These are phyloP conservation scores for Panicum miliaceum DNA, from an alignment of 176 grass and related monocot genomes.

Conservation along the genomic window DNA sequence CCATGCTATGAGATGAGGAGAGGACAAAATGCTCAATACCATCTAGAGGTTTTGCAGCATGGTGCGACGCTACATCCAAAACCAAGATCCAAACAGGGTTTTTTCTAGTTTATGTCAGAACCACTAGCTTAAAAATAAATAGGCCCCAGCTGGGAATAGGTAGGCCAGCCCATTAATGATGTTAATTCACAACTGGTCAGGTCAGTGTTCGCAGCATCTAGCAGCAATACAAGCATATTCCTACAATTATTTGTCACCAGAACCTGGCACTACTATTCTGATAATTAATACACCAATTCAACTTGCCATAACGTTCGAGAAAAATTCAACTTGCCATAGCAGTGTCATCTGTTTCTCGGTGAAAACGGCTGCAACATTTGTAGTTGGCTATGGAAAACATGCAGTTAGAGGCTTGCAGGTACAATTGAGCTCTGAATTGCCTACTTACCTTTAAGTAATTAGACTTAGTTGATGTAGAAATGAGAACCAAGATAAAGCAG, in stretches of 20 bases:
- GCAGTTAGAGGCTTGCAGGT: not conserved
- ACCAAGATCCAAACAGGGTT: not conserved
- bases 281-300: not conserved
- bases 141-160: not conserved
- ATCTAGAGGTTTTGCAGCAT: not conserved
- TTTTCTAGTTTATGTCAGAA: conserved; percentile 24
- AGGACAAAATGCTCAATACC: not conserved
- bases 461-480: not conserved
- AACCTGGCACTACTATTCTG: not conserved
- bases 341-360: conserved; percentile 22
- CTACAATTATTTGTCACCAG: conserved; percentile 17
- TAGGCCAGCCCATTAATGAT: conserved; percentile 8
- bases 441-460: conserved; percentile 4
- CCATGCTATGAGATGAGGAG: not conserved
- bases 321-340: conserved; percentile 14
- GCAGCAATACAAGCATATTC: conserved; percentile 29
- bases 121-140: conserved; percentile 17
- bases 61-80: not conserved
- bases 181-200: not conserved
- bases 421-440: conserved; percentile 11
- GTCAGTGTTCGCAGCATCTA: conserved; percentile 18
- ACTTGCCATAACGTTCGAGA: conserved; percentile 14
- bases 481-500: conserved; percentile 11
- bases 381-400: not conserved
- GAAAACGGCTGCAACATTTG: not conserved